Conservation (phyloP, 202 grass and related monocot species). For the Panicum virgatum region DNA sequence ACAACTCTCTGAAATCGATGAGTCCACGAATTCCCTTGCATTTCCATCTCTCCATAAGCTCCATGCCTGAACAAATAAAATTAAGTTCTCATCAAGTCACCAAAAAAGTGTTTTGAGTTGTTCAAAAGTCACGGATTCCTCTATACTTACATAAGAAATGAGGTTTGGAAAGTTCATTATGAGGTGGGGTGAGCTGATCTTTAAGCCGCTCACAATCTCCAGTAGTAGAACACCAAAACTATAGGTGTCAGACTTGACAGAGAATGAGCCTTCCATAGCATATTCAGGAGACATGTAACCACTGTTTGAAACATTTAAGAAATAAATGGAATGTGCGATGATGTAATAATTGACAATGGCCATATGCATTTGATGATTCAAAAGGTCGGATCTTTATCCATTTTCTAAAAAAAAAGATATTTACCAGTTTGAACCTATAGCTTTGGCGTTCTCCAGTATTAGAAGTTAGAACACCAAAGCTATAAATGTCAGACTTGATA, state of each 20-base stretch:
- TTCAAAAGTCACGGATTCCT: not conserved
- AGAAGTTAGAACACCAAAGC: constrained; percentile 62
- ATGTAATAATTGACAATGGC: no score
- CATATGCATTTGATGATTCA: no score
- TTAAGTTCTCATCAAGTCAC: not conserved
- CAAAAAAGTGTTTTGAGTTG: not conserved
- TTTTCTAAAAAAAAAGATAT: no score
- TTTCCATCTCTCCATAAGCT: constrained; percentile 55
- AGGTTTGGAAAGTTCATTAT: constrained; percentile 37
- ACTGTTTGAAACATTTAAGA: no score
- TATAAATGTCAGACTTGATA: constrained; percentile 62
- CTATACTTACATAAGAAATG: constrained; percentile 50
- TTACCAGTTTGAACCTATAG: not conserved
- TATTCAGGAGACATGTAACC: no score
- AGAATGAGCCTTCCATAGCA: not conserved
- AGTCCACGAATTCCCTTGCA: constrained; percentile 33
- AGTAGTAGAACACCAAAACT: constrained; percentile 61
- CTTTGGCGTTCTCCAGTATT: constrained; percentile 38
- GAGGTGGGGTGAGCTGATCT: constrained; percentile 34
- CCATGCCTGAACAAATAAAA: constrained; percentile 46
- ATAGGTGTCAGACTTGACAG: constrained; percentile 62
- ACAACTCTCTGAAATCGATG: constrained; percentile 28
- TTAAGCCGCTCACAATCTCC: constrained; percentile 54
- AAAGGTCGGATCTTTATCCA: no score
- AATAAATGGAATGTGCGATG: no score